Evolutionary conservation across 345 rosid genomes (phyloP), one percentile per base, ranked within the genome.

Genomic region (Moringa oleifera): DNA sequence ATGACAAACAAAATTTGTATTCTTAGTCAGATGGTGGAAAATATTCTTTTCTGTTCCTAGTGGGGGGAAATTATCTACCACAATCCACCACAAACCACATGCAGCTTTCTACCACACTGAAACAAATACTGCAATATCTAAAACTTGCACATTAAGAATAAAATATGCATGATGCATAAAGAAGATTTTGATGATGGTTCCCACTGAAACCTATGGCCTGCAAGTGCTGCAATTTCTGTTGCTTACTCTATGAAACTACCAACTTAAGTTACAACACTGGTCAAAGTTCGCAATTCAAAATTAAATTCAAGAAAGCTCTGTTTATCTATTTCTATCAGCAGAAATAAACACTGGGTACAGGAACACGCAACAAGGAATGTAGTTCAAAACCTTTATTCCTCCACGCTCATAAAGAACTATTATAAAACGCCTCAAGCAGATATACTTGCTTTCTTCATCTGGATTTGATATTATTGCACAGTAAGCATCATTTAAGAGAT

Each of bases 401-500:
- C 88, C 90, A 36, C 80, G 87, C 74, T 94, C 99, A 73, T 71
- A 83, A 46, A 94, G 89, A 79, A 90, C 96, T 21, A 81, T 88
- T 53, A 90, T 80, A 72, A 94, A 86, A 64, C 96, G 95, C 82
- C 97, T 86, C 80, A 88, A 73, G 81, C 99, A 94, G 67, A 90
- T 90, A 66, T 80, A 79, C 73, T 90, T 94, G 88, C 83, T 90
- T 65, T 94, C 99, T 73, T 90, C 99, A 53, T 94, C 96, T 52
- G 99, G 99, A 82, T 94, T 94, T 65, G 99, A 90, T 69, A 94
- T 81, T 70, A 94, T 85, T 51, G 99, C 92, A 78, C 99, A 94
- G 71, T 90, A 90, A 57, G 99, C 97, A 79, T 94, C 97, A 57
- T 81, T 79, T 56, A 88, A 75, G 69, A 81, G 88, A 76, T 85